Base-by-base conservation (phyloP, 2,329 filamentous ascomycete species). In the Penicillium griseofulvum region DNA sequence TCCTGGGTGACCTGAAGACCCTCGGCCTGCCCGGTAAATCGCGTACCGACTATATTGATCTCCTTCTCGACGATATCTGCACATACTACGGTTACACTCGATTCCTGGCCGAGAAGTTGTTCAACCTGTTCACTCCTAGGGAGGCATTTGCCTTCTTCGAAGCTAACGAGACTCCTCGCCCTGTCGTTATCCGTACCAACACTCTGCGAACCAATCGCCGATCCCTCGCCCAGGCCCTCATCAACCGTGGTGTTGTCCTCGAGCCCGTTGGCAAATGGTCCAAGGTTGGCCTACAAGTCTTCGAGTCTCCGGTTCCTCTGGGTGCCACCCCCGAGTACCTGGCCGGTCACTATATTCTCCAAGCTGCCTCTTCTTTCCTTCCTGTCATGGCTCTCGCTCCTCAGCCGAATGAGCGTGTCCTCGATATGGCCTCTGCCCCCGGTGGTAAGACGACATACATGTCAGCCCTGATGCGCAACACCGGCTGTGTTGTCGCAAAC, bases 111-210 rank as follows among this genome's bases (percentile, higher is more conserved):
- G 90, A 96, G 76, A 99, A 97, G 81, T 86, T 99, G 16, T 91
- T 92, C 78, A 87, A 88, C 69, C 85, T 99, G 7, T 97, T 99
- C 77, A 86, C 91, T 1, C 90, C 94, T 0, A 87, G 88, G 65
- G 94, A 99, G 78, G 94, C 94, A 0, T 95, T 97, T 65, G 92
- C 92, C 52, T 99, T 99, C 77, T 97, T 99, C 78, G 94, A 99
- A 78, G 93, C 93, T 67, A 99, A 99, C 85, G 94, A 99, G 78
- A 91, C 90, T 28, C 86, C 91, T 14, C 86, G 94, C 49, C 94
- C 94, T 4, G 87, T 99, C 55, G 94, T 99, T 62, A 95, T 99
- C 71, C 87, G 94, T 69, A 97, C 94, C 60, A 99, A 99, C 76
- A 99, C 93, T 9, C 84, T 99, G 56, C 88, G 91, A 65, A 87